A percentile compares a stretch with the other conserved stretches of the same genome.
Evolutionary conservation across 108 stramenopile species (phyloP).

Genomic region (Discostella stelligeroides): DNA sequence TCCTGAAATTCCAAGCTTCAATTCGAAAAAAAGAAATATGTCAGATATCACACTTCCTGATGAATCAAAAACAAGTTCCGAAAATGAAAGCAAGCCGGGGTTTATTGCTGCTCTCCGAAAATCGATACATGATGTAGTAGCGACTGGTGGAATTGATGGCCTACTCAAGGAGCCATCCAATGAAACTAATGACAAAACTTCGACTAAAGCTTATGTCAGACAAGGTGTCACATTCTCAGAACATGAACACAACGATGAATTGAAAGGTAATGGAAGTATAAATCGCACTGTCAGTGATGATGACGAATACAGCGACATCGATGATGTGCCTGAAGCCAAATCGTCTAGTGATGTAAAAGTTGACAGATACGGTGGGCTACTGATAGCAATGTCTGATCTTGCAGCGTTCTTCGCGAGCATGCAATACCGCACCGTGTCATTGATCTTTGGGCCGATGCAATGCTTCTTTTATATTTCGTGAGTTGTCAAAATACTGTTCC

Average conservation of each 20-base stretch:
- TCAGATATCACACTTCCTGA: constrained; percentile 52
- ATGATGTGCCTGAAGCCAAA: constrained; percentile 45
- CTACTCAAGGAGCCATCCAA: not conserved
- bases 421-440: constrained; percentile 31
- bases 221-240: constrained; percentile 4
- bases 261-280: constrained; percentile 2
- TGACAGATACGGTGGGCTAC: constrained; percentile 12
- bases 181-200: not conserved
- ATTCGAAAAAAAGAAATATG: constrained; percentile 31
- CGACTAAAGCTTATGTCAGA: not conserved
- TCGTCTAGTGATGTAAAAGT: not conserved
- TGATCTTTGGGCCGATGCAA: constrained; percentile 42
- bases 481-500: constrained; percentile 14
- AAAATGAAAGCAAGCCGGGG: constrained; percentile 1
- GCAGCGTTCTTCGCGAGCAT: constrained; percentile 22
- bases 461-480: constrained; percentile 35
- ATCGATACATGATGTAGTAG: not conserved
- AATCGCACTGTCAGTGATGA: constrained; percentile 30
- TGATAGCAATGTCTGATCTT: constrained; percentile 9
- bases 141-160: not conserved
- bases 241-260: not conserved
- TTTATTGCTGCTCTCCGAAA: not conserved
- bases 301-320: constrained; percentile 43
- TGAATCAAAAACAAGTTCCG: constrained; percentile 46
- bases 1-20: constrained; percentile 9